These are phyloP conservation scores for Cystobasidium onofrii DNA, from an alignment of 768 basidiomycete genomes.

Conservation along the genomic window DNA sequence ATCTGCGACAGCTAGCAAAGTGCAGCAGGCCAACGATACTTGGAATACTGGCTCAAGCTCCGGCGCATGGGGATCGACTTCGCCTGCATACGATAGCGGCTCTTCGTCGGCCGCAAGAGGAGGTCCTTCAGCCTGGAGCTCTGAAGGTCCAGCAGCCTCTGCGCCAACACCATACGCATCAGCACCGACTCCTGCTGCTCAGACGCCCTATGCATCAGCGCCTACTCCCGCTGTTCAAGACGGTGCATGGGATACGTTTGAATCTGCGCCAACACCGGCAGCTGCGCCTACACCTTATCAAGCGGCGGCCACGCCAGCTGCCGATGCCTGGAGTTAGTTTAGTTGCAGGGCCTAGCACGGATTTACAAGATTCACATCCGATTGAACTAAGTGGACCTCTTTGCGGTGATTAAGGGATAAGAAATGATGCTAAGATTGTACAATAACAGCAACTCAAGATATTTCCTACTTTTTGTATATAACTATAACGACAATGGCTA, in stretches of 20 bases:
- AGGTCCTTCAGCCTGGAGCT: slow-evolving; percentile 40
- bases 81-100: slow-evolving; percentile 45
- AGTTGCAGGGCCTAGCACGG: too few relatives aligned
- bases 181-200: slow-evolving; percentile 31
- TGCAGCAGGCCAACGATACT: slow-evolving; percentile 39
- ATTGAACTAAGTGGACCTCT: neutral
- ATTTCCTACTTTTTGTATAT: too few relatives aligned
- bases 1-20: slow-evolving; percentile 37
- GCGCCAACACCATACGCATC: slow-evolving; percentile 48
- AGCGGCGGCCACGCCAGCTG: slow-evolving; percentile 10
- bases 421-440: neutral
- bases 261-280: slow-evolving; percentile 48
- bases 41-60: slow-evolving; percentile 43
- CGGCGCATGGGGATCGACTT: slow-evolving; percentile 46
- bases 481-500: too few relatives aligned
- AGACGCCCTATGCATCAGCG: slow-evolving; percentile 29
- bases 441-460: slow-evolving; percentile 1
- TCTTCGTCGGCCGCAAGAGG: slow-evolving; percentile 36
- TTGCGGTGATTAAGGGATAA: neutral
- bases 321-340: slow-evolving; percentile 5
- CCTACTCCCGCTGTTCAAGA: slow-evolving; percentile 30
- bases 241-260: slow-evolving; percentile 46
- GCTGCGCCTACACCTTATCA: slow-evolving; percentile 46
- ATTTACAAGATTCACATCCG: too few relatives aligned
- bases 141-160: slow-evolving; percentile 48